These are phyloP conservation scores for Plasmodium adleri DNA, from an alignment of 169 alveolate species.

Conservation along the genomic window DNA sequence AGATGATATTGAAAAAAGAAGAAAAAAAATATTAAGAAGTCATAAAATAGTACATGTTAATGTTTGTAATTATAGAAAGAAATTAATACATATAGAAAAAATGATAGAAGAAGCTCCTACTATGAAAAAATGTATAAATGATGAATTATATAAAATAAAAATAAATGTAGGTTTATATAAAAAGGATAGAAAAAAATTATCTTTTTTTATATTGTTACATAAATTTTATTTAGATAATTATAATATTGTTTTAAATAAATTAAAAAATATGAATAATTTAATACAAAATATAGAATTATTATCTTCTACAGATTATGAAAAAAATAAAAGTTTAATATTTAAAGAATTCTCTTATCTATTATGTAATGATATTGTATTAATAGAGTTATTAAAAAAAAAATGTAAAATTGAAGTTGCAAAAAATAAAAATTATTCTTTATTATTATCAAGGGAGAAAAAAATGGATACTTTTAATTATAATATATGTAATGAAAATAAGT, in stretches of 20 bases:
- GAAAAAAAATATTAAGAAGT: slow-evolving; percentile 14
- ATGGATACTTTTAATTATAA: slow-evolving; percentile 8
- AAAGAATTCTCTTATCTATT: slow-evolving; percentile 18
- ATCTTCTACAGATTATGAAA: slow-evolving; percentile 21
- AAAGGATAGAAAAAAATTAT: slow-evolving; percentile 54
- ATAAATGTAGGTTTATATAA: slow-evolving; percentile 10
- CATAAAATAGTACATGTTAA: slow-evolving; percentile 21
- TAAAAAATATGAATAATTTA: slow-evolving; percentile 24
- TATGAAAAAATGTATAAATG: slow-evolving; percentile 34
- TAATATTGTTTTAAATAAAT: slow-evolving; percentile 13
- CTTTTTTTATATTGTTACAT: slow-evolving; percentile 21
- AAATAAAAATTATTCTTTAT: slow-evolving; percentile 10
- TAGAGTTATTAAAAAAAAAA: not conserved
- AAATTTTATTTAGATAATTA: slow-evolving; percentile 42
- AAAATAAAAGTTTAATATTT: slow-evolving; percentile 16
- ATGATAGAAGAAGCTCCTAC: slow-evolving; percentile 68
- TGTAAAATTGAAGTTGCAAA: slow-evolving; percentile 8
- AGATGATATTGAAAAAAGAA: slow-evolving; percentile 38
- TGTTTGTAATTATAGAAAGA: slow-evolving; percentile 58
- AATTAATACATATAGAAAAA: slow-evolving; percentile 40
- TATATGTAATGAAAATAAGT: slow-evolving; percentile 1
- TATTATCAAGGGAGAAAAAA: slow-evolving; percentile 10
- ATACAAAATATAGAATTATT: slow-evolving; percentile 31
- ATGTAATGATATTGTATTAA: slow-evolving; percentile 13
- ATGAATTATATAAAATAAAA: slow-evolving; percentile 27